phyloP scores from a whole-genome alignment of 495 filamentous ascomycete species.

The Chaetomidium leptoderma region DNA sequence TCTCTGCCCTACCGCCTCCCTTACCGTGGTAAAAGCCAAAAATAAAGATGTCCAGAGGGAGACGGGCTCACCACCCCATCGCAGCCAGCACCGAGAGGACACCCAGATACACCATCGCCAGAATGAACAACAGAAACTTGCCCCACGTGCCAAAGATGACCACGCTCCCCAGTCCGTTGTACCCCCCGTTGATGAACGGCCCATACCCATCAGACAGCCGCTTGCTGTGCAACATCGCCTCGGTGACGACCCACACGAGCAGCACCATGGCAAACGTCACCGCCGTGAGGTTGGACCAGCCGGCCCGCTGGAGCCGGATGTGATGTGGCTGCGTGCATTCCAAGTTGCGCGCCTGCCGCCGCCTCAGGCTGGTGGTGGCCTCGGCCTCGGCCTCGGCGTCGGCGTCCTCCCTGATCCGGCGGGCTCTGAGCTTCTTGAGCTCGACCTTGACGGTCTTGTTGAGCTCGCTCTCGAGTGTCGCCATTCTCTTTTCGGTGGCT shows the following conservation, averaged over 20 bases:
- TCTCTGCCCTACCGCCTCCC: not conserved
- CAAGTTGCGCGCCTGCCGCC: not conserved
- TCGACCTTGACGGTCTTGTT: not conserved
- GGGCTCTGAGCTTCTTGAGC: not conserved
- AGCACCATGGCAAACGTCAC: not conserved
- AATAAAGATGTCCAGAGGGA: too few species aligned
- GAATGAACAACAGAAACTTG: slow-evolving; percentile 8
- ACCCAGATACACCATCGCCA: not conserved
- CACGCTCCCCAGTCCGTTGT: not conserved
- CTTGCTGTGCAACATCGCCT: slow-evolving; percentile 10
- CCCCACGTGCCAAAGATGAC: slow-evolving; percentile 10
- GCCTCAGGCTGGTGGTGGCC: not conserved
- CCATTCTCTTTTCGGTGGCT: not conserved
- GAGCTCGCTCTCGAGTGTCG: not conserved
- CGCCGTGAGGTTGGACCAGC: not conserved
- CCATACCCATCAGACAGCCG: slow-evolving; percentile 5
- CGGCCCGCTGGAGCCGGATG: not conserved
- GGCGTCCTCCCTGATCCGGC: not conserved
- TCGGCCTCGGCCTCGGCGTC: not conserved
- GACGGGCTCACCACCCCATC: not conserved
- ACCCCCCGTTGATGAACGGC: not conserved
- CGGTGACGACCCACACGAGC: slow-evolving; percentile 1
- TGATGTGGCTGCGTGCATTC: not conserved
- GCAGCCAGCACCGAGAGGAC: too few species aligned
- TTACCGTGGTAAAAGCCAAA: too few species aligned